A percentile compares a stretch with the other conserved stretches of the same genome.
Evolutionary conservation across 2,329 filamentous ascomycete species (phyloP).

Genomic region (Colletotrichum sp.): DNA sequence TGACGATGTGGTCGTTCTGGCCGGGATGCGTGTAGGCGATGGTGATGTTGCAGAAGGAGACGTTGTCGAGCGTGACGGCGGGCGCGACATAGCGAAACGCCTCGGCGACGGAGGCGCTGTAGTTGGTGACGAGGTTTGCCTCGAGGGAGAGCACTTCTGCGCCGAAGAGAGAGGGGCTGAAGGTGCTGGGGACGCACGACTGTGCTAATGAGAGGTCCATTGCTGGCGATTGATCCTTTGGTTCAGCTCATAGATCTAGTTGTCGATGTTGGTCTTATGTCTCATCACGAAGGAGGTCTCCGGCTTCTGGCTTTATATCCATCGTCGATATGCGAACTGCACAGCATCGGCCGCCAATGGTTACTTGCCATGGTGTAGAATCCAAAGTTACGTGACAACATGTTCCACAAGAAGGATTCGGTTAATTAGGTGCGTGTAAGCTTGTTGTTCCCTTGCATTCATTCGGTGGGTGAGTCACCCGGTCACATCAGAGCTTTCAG

Average conservation of each 20-base stretch:
- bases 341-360: background rate
- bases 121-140: slow-evolving; percentile 20
- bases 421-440: background rate
- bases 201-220: background rate
- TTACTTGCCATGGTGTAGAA: background rate
- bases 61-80: slow-evolving; percentile 17
- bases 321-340: background rate
- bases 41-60: background rate
- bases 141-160: slow-evolving; percentile 14
- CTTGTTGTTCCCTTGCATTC: background rate
- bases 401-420: background rate
- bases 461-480: background rate
- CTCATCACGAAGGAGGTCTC: too few relatives aligned
- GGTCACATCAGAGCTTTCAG: slow-evolving; percentile 5
- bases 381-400: background rate
- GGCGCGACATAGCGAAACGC: slow-evolving; percentile 1
- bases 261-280: background rate
- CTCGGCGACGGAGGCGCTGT: slow-evolving; percentile 1
- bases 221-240: background rate
- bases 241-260: background rate
- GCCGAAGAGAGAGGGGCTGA: slow-evolving; percentile 10
- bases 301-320: background rate
- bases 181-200: background rate
- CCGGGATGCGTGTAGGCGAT: slow-evolving; percentile 6
- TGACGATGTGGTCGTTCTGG: slow-evolving; percentile 24